Percentiles rank a stretch among this genome's conserved stretches.
phyloP scores from a whole-genome alignment of 78 protist species.

The Mastigamoeba balamuthi region DNA sequence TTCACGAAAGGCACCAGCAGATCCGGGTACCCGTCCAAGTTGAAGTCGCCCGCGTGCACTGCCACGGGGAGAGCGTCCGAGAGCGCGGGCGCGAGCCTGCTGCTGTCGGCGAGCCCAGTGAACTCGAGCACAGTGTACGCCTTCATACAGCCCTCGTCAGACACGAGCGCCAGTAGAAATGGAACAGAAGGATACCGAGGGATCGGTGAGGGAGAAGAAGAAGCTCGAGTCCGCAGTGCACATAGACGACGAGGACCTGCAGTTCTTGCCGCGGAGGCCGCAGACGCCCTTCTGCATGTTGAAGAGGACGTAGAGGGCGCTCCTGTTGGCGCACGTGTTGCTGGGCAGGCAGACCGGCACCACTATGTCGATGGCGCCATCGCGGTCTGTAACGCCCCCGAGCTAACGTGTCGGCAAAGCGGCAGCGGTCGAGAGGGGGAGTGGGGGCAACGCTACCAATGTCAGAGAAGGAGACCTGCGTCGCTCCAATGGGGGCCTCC shows the following conservation, averaged over 20 bases:
- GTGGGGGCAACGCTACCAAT: conserved; percentile 12
- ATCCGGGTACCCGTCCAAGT: conserved; percentile 61
- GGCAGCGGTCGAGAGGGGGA: no score
- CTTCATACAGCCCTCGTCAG: not conserved
- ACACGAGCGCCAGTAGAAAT: no score
- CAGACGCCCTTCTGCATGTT: conserved; percentile 45
- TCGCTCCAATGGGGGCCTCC: conserved; percentile 28
- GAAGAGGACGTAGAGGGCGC: conserved; percentile 18
- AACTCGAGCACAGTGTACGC: no score
- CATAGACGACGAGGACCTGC: not conserved
- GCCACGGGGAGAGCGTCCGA: no score
- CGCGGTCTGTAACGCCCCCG: conserved; percentile 43
- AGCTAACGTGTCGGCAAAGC: no score
- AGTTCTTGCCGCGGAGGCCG: conserved; percentile 7
- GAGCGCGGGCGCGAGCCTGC: no score
- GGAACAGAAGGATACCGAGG: no score
- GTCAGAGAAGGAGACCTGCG: conserved; percentile 49
- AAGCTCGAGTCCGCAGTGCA: not conserved
- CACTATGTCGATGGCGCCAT: conserved; percentile 47
- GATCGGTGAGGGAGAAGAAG: not conserved
- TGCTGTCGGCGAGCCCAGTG: no score
- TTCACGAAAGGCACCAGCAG: conserved; percentile 18
- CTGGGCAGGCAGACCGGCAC: no score
- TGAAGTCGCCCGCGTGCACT: conserved; percentile 39
- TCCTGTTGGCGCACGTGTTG: conserved; percentile 8